phyloP scores from a whole-genome alignment of 768 basidiomycete species.

The Boletus barrowsii region DNA sequence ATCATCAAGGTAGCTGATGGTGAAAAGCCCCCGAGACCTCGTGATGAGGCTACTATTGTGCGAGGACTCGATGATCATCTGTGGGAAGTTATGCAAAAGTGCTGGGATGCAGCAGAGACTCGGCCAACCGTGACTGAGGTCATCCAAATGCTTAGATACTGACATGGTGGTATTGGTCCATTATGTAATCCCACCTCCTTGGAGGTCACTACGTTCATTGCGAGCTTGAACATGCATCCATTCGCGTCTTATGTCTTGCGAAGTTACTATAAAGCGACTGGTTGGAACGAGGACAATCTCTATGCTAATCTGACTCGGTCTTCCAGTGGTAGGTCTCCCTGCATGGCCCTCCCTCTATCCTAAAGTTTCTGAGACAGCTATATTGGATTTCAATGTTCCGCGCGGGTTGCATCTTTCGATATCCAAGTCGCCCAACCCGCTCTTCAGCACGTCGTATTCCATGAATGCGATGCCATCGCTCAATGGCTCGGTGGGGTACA shows the following conservation, averaged over 20 bases:
- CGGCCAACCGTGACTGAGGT: conserved; percentile 43
- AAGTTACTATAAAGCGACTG: conserved; percentile 87
- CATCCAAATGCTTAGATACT: conserved; percentile 10
- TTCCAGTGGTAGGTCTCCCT: conserved; percentile 63
- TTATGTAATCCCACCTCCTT: conserved; percentile 15
- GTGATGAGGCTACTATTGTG: conserved; percentile 28
- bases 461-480: conserved; percentile 92
- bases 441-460: conserved; percentile 88
- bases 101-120: conserved; percentile 40
- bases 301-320: conserved; percentile 88
- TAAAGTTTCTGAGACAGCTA: conserved; percentile 46
- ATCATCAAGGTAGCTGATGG: conserved; percentile 42
- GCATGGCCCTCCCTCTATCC: background rate
- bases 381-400: conserved; percentile 90
- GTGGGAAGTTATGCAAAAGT: conserved; percentile 42
- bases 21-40: conserved; percentile 43
- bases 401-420: conserved; percentile 73
- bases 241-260: conserved; percentile 86
- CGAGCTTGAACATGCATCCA: conserved; percentile 59
- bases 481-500: conserved; percentile 90
- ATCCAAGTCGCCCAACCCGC: conserved; percentile 83
- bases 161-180: background rate
- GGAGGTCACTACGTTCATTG: background rate
- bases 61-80: conserved; percentile 46
- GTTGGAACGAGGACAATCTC: conserved; percentile 96